phyloP scores from a whole-genome alignment of 192 early-diverging fungal genomes.

The Umbelopsis sp. region DNA sequence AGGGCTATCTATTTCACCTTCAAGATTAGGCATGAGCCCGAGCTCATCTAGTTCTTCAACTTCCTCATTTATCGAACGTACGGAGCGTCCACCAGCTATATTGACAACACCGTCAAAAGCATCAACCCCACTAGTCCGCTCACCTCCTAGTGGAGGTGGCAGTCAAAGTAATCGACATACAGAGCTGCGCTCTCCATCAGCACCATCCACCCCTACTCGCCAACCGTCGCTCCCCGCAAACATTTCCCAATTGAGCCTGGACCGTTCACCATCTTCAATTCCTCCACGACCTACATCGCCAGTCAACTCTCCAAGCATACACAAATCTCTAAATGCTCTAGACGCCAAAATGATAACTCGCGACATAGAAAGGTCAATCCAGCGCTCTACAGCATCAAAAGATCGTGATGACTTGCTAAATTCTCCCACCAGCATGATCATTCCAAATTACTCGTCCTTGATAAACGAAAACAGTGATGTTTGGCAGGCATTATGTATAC shows the following conservation, averaged over 20 bases:
- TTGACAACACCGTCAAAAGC: not conserved
- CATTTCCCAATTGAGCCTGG: constrained; percentile 17
- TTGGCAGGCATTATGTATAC: constrained; percentile 73
- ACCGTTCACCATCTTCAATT: constrained; percentile 17
- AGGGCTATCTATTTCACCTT: not conserved
- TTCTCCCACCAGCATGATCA: constrained; percentile 17
- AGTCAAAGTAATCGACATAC: constrained; percentile 40
- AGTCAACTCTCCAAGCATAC: constrained; percentile 33
- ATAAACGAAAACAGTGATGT: constrained; percentile 49
- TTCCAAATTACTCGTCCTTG: not conserved
- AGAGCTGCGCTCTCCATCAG: constrained; percentile 23
- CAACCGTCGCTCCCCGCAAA: not conserved
- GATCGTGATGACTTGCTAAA: constrained; percentile 15
- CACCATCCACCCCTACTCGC: constrained; percentile 16
- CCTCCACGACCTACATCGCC: constrained; percentile 36
- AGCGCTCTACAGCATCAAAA: constrained; percentile 18
- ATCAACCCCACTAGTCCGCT: constrained; percentile 14
- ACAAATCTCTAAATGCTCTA: constrained; percentile 50
- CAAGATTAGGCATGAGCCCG: not conserved
- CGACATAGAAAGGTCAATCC: constrained; percentile 38
- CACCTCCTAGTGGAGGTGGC: constrained; percentile 33
- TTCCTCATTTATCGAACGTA: not conserved
- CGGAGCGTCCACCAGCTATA: not conserved
- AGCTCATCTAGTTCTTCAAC: not conserved
- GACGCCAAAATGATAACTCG: constrained; percentile 46